Base-by-base conservation (phyloP, 306 rosid species). In the Quercus robur region DNA sequence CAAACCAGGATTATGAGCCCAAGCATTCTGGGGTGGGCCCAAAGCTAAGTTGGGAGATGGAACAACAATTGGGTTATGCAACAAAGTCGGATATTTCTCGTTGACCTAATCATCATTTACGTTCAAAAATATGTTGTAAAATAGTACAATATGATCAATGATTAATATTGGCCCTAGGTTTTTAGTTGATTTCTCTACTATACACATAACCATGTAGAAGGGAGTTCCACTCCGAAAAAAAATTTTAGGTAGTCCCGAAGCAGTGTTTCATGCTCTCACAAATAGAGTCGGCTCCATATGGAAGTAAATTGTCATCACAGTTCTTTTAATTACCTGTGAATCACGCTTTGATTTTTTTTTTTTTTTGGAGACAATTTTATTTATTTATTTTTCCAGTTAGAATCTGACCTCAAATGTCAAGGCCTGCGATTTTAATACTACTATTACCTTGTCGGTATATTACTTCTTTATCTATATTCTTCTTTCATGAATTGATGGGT, bases 21-120 rank as follows among this genome's bases (percentile, higher is more conserved):
- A 49, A 83, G 83, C 95, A 91, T 84, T 82, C 73, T 67, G 91
- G 80, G n/a, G 91, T 80, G 84, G 91, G 75, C 68, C 94, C 93
- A 0, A 84, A 84, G 80, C 88, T 91, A 62, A 91, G 90, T 73
- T 94, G 97, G 99, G 99, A 94, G 86, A 84, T 82, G 87, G 99
- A 94, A 84, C 98, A 94, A 51, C 97, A 90, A 12, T 64, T 92
- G 66, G 93, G 88, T 12, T 81, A 80, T 89, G 73, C 88, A n/a
- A 84, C 88, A 76, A 88, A 88, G 90, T 88, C 89, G 52, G 94
- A 94, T 77, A 94, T 94, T 78, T 68, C 90, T 55, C 98, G 97
- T 84, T 94, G 92, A 92, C 89, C 61, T 15, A 3, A 26, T 7
- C 46, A 41, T 41, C 11, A 8, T 41, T 41, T 41, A 41, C 11